Conservation (phyloP, 1,139 yeast genomes). For the Spathaspora sp. region DNA sequence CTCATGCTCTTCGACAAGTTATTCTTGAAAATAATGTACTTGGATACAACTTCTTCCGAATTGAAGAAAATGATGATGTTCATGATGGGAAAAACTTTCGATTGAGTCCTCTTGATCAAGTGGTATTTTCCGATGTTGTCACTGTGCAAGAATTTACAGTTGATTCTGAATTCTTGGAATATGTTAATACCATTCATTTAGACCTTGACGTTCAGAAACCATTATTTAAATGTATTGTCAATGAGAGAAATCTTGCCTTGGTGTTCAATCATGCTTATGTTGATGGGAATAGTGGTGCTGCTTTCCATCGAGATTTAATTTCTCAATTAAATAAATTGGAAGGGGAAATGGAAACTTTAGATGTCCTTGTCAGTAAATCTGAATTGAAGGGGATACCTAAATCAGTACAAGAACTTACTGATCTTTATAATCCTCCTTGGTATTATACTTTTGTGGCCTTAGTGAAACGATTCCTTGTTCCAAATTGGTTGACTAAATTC, state of each 20-base stretch:
- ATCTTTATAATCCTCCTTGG: conserved; percentile 14
- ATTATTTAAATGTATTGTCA: conserved; percentile 29
- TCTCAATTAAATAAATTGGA: conserved; percentile 7
- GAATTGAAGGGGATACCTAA: conserved; percentile 8
- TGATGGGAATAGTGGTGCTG: conserved; percentile 35
- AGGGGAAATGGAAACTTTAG: conserved; percentile 4
- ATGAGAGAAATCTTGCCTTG: conserved; percentile 22
- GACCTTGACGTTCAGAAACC: conserved; percentile 22
- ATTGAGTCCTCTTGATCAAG: conserved; percentile 18
- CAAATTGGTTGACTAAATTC: conserved; percentile 11
- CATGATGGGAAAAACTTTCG: conserved; percentile 16
- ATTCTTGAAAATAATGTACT: conserved; percentile 23
- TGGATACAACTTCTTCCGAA: conserved; percentile 19
- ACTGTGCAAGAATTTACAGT: conserved; percentile 15
- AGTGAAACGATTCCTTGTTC: conserved; percentile 6
- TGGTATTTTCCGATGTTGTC: conserved; percentile 29
- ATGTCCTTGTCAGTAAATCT: conserved; percentile 5
- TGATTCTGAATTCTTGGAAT: conserved; percentile 15
- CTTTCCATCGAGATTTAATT: conserved; percentile 32
- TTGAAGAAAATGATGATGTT: conserved; percentile 12
- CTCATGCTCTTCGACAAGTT: conserved; percentile 24
- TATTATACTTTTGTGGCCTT: conserved; percentile 8
- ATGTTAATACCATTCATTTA: conserved; percentile 18
- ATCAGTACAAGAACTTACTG: conserved; percentile 6
- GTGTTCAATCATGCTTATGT: conserved; percentile 33